Percentiles rank a stretch among this genome's conserved stretches.
Evolutionary conservation across 2,329 filamentous ascomycete genomes (phyloP).

Genomic region (Paecilomyces fulvus): DNA sequence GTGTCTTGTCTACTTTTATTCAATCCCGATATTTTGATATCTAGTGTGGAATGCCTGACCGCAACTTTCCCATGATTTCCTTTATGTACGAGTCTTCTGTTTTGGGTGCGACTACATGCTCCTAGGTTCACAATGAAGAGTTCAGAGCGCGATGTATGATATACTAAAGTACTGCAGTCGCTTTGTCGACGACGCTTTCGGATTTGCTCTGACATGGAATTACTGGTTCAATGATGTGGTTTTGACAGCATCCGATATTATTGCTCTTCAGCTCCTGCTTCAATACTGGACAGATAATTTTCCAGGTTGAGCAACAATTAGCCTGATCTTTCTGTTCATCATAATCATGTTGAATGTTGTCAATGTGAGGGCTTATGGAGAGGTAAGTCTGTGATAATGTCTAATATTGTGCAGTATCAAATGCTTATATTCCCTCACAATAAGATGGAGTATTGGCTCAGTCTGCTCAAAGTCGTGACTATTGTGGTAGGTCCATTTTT

Average conservation of each 20-base stretch:
- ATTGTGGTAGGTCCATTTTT: conserved; percentile 28
- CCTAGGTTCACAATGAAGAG: neutral
- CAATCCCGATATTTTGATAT: neutral
- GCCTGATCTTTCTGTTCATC: conserved; percentile 52
- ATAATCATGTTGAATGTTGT: conserved; percentile 47
- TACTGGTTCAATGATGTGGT: conserved; percentile 60
- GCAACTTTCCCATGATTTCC: neutral
- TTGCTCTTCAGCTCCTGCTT: conserved; percentile 50
- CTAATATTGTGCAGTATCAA: neutral
- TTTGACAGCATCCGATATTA: conserved; percentile 52
- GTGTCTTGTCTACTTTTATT: neutral
- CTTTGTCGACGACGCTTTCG: conserved; percentile 37
- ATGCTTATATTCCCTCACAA: conserved; percentile 1
- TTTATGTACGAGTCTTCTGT: neutral
- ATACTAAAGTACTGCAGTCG: conserved; percentile 17
- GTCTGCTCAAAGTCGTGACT: conserved; percentile 34
- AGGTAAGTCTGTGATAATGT: conserved; percentile 26
- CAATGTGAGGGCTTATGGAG: conserved; percentile 47
- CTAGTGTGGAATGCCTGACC: conserved; percentile 4
- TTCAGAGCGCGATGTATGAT: neutral
- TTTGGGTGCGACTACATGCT: neutral
- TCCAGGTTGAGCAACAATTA: conserved; percentile 53
- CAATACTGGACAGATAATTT: conserved; percentile 56
- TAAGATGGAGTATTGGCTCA: conserved; percentile 34
- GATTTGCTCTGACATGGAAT: conserved; percentile 39